These are phyloP conservation scores for Davidsoniella neocaledoniae DNA, from an alignment of 2,329 filamentous ascomycete species.

Conservation along the genomic window DNA sequence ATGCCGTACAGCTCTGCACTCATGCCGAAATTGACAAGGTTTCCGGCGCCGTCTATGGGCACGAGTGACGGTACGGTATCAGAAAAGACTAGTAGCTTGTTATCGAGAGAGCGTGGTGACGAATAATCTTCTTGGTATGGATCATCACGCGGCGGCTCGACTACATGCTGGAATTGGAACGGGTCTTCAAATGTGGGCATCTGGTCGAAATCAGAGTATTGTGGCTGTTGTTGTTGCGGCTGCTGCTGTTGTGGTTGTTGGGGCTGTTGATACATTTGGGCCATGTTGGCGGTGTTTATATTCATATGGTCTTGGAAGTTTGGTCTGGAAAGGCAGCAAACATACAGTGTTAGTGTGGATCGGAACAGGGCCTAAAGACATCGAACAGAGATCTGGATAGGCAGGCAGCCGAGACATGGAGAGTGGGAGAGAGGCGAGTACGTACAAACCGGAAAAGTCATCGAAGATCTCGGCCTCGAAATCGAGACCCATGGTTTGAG, in stretches of 20 bases:
- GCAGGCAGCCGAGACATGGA: too few relatives aligned
- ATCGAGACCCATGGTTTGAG: background rate
- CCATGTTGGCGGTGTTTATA: background rate
- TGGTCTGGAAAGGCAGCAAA: background rate
- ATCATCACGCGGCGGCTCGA: constrained; percentile 21
- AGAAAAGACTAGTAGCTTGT: constrained; percentile 61
- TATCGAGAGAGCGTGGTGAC: constrained; percentile 42
- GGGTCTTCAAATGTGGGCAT: constrained; percentile 41
- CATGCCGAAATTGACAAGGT: constrained; percentile 47
- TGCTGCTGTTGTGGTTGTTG: background rate
- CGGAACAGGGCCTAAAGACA: too few relatives aligned
- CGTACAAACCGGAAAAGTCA: constrained; percentile 4
- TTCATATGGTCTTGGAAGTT: background rate
- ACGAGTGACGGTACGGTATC: constrained; percentile 41
- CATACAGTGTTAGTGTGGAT: background rate
- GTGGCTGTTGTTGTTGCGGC: background rate
- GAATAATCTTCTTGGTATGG: constrained; percentile 23
- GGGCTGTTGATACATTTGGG: background rate
- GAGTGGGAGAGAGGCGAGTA: background rate
- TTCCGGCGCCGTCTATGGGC: constrained; percentile 48
- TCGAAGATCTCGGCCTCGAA: constrained; percentile 6
- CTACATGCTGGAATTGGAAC: constrained; percentile 39
- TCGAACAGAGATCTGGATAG: background rate
- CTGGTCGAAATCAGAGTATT: constrained; percentile 5
- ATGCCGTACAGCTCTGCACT: constrained; percentile 68